Evolutionary conservation across 2,329 filamentous ascomycete species (phyloP).

Genomic region (Botrytis cinerea): DNA sequence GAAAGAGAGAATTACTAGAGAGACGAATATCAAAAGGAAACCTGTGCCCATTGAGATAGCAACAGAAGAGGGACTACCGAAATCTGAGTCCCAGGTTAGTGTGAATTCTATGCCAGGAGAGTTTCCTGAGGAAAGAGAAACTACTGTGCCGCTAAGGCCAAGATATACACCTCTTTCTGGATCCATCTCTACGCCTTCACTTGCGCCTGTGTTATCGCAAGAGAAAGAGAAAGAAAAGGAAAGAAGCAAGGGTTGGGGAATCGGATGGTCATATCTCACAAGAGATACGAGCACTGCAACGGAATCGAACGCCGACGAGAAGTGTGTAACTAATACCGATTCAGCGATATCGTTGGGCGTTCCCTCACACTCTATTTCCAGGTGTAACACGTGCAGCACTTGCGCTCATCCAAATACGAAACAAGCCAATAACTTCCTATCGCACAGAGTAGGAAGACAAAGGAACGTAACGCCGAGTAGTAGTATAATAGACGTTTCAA

Average conservation of each 20-base stretch:
- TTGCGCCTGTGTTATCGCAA: neutral
- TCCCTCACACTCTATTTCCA: constrained; percentile 25
- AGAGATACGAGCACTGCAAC: constrained; percentile 18
- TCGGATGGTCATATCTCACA: constrained; percentile 34
- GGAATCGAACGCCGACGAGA: constrained; percentile 11
- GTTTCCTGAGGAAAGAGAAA: constrained; percentile 25
- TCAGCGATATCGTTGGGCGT: constrained; percentile 33
- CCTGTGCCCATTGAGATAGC: constrained; percentile 22
- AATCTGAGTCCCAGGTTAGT: constrained; percentile 16
- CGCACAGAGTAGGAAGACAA: constrained; percentile 24
- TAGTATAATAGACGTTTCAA: constrained; percentile 35
- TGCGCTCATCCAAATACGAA: constrained; percentile 27
- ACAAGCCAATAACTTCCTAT: constrained; percentile 10
- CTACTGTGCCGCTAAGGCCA: constrained; percentile 25
- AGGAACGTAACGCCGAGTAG: constrained; percentile 36
- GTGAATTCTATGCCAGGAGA: constrained; percentile 21
- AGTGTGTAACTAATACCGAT: constrained; percentile 27
- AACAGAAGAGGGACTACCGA: neutral
- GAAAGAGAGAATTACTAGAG: constrained; percentile 10
- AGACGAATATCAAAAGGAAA: constrained; percentile 28
- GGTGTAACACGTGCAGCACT: constrained; percentile 12
- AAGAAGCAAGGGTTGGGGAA: constrained; percentile 27
- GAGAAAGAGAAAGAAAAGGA: constrained; percentile 18
- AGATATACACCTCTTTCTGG: constrained; percentile 2
- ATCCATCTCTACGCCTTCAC: neutral